These are phyloP conservation scores for Mycosarcoma mackinlayi DNA, from an alignment of 1,284 basidiomycete species.

Conservation along the genomic window DNA sequence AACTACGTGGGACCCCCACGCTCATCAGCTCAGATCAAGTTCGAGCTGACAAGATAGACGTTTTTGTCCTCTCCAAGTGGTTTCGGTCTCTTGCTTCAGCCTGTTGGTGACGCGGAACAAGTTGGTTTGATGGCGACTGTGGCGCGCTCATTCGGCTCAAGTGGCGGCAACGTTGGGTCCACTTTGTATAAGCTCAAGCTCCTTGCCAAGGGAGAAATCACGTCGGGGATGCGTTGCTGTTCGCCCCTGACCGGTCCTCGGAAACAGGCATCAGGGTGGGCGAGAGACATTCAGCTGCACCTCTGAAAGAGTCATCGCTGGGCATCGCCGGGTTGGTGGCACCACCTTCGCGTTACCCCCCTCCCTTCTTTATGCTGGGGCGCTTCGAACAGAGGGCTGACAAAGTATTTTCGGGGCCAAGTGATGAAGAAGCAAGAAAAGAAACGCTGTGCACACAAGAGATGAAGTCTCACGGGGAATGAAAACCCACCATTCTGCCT, in stretches of 20 bases:
- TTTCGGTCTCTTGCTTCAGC: too few relatives aligned
- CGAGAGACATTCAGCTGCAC: too few relatives aligned
- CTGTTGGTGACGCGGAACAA: too few relatives aligned
- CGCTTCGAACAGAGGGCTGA: too few relatives aligned
- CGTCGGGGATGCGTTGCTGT: conserved; percentile 17
- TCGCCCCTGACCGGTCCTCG: conserved; percentile 12
- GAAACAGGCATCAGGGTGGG: neutral
- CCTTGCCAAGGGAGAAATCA: conserved; percentile 4
- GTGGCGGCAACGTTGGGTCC: conserved; percentile 19
- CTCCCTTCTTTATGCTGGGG: too few relatives aligned
- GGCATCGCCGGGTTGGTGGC: conserved; percentile 10
- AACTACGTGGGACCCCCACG: too few relatives aligned
- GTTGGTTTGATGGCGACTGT: conserved; percentile 10
- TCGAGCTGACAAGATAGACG: too few relatives aligned
- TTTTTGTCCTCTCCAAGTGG: too few relatives aligned
- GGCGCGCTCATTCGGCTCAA: conserved; percentile 3
- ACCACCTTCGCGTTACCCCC: neutral
- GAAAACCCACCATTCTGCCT: conserved; percentile 5
- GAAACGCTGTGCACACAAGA: neutral
- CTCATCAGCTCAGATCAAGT: too few relatives aligned
- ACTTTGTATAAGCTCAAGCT: conserved; percentile 17
- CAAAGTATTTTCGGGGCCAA: conserved; percentile 6
- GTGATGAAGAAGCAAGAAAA: too few relatives aligned
- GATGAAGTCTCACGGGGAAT: conserved; percentile 10
- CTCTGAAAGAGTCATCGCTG: neutral